Evolutionary conservation across 768 basidiomycete genomes (phyloP), one percentile per base, ranked within the genome.

Genomic region (Lactarius akahatsu): DNA sequence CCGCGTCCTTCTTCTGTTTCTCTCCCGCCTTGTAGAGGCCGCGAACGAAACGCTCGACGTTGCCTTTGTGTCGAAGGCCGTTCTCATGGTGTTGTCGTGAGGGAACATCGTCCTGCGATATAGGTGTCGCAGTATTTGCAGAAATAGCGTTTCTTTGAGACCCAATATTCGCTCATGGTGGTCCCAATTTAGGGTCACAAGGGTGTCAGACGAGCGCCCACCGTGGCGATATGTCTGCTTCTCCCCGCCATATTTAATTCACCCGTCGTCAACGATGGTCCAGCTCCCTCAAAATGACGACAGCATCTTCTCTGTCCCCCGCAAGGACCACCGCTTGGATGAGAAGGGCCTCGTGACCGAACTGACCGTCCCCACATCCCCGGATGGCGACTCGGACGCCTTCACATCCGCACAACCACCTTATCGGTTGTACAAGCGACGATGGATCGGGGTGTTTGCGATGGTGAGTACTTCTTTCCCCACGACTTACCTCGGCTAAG

Each of bases 41-140:
- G 28, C 95, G 82, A 64, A 98, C 90, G 77, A 90, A 97, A 20
- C 96, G 84, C 73, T 99, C 96, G 65, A 90, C 86, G 75, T 92
- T 97, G 55, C 96, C 97, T 73, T 96, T 90, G 80, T 99, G 97
- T 38, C 92, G 86, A 55, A 98, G 78, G 50, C 97, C 97, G 69
- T 86, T 91, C 77, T 98, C 97, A 74, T 99, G 97, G 62, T 93
- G 93, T 70, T 85, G 82, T 60, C 92, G 84, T 1, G 96, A 98
- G 67, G 97, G 91, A 11, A 82, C 93, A 81, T 99, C 96, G 78
- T 99, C 97, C 61, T n/a, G 94, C 86, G 68, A 99, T 98, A 80
- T 89, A 98, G 69, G 94, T 94, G 59, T 94, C 91, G 80, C 97
- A 98, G 81, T 98, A 98, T 75, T 95, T 94, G 87, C 95, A 97